Evolutionary conservation across 495 filamentous ascomycete species (phyloP).

Genomic region (Filosporella fistucella): DNA sequence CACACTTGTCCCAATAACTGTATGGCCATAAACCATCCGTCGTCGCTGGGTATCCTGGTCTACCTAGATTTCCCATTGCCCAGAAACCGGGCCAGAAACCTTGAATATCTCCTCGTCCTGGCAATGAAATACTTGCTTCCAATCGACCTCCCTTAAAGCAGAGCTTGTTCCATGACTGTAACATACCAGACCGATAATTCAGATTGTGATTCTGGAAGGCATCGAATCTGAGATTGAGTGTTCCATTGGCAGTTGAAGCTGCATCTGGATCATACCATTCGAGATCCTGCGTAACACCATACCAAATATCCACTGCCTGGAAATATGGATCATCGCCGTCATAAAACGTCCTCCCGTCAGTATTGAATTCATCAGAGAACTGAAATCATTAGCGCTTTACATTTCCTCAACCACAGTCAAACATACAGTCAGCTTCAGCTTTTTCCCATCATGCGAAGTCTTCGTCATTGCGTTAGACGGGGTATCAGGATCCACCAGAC

Average conservation of each 20-base stretch:
- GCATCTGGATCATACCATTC: conserved; percentile 87
- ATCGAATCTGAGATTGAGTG: conserved; percentile 63
- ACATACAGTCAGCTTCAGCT: conserved; percentile 52
- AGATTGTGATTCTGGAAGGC: conserved; percentile 63
- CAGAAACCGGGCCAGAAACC: conserved; percentile 83
- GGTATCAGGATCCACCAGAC: conserved; percentile 70
- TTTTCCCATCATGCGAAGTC: conserved; percentile 52
- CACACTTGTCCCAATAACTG: conserved; percentile 68
- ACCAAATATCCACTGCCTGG: conserved; percentile 72
- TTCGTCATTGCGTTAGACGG: conserved; percentile 55
- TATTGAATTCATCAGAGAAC: conserved; percentile 81
- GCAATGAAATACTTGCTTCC: conserved; percentile 75
- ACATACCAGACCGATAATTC: conserved; percentile 74
- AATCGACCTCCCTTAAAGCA: conserved; percentile 73
- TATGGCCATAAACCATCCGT: conserved; percentile 80
- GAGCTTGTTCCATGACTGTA: conserved; percentile 77
- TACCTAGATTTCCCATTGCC: conserved; percentile 72
- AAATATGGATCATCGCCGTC: conserved; percentile 70
- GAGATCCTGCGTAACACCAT: conserved; percentile 71
- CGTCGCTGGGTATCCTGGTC: conserved; percentile 64
- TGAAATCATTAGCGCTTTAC: conserved; percentile 23
- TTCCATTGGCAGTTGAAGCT: conserved; percentile 61
- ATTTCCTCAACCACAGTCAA: conserved; percentile 19
- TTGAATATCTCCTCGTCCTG: conserved; percentile 60
- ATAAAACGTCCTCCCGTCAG: conserved; percentile 66